Conservation (phyloP, 306 rosid genomes). For the Carpinus fangiana region DNA sequence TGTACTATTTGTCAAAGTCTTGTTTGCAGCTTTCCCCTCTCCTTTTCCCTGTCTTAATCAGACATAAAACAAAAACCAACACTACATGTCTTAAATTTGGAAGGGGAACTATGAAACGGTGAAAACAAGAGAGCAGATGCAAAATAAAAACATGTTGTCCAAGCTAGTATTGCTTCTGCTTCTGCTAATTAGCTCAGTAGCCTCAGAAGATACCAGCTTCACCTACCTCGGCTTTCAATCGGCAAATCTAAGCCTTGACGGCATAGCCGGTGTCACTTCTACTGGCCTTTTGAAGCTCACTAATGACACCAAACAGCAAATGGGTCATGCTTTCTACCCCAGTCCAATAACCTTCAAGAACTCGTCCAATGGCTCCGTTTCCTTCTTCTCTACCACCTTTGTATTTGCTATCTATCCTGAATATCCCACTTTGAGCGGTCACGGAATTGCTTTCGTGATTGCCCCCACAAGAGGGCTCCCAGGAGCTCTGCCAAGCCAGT, state of each 20-base stretch:
- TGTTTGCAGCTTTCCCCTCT: too few species aligned
- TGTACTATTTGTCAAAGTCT: too few species aligned
- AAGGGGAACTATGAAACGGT: too few species aligned
- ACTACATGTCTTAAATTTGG: too few species aligned
- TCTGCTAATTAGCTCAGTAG: background rate
- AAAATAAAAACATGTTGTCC: too few species aligned
- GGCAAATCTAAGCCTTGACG: constrained; percentile 42
- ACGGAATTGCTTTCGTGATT: constrained; percentile 59
- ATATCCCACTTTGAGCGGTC: constrained; percentile 43
- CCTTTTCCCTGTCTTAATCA: too few species aligned
- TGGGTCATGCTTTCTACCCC: constrained; percentile 60
- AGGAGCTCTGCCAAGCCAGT: constrained; percentile 38
- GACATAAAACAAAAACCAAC: too few species aligned
- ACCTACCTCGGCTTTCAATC: constrained; percentile 52
- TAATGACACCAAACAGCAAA: constrained; percentile 39
- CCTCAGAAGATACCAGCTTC: constrained; percentile 37
- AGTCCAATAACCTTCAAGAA: constrained; percentile 47
- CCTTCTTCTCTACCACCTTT: constrained; percentile 61
- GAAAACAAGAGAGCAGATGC: too few species aligned
- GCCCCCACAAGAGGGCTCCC: constrained; percentile 51
- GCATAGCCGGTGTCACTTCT: constrained; percentile 42
- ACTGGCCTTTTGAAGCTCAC: constrained; percentile 60
- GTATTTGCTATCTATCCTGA: constrained; percentile 53
- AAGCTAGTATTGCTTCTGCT: too few species aligned
- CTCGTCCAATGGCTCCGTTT: constrained; percentile 26